Conservation (phyloP, 805 yeast genomes). For the Groenewaldozyma tartarivorans region DNA sequence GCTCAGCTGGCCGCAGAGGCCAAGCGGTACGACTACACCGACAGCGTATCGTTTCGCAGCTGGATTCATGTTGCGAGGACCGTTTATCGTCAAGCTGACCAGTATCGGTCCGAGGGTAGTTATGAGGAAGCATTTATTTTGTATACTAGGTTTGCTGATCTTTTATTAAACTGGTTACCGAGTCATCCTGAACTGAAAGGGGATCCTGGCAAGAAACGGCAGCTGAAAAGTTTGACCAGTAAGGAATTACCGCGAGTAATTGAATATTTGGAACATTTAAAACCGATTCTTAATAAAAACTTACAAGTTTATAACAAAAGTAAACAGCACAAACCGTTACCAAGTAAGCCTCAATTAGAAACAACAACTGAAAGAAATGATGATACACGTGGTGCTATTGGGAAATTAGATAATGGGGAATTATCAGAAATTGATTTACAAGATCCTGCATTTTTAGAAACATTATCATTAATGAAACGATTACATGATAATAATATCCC, state of each 20-base stretch:
- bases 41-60: constrained; percentile 38
- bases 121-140: constrained; percentile 44
- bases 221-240: constrained; percentile 17
- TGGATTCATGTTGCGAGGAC: constrained; percentile 49
- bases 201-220: constrained; percentile 13
- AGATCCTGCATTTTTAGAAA: constrained; percentile 9
- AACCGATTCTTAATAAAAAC: not conserved
- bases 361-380: not conserved
- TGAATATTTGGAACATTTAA: not conserved
- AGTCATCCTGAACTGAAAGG: constrained; percentile 38
- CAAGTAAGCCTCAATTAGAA: not conserved
- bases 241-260: constrained; percentile 19
- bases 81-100: constrained; percentile 33
- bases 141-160: constrained; percentile 51
- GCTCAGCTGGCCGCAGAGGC: constrained; percentile 39
- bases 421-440: too few relatives aligned
- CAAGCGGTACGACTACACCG: constrained; percentile 43
- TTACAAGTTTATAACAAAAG: not conserved
- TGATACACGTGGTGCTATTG: not conserved
- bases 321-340: not conserved
- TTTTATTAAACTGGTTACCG: constrained; percentile 39
- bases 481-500: constrained; percentile 1
- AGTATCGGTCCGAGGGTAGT: constrained; percentile 35
- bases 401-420: too few relatives aligned
- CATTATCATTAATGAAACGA: constrained; percentile 8